These are phyloP conservation scores for Artemisia tridentata DNA, from an alignment of 129 eudicot species.

Conservation along the genomic window DNA sequence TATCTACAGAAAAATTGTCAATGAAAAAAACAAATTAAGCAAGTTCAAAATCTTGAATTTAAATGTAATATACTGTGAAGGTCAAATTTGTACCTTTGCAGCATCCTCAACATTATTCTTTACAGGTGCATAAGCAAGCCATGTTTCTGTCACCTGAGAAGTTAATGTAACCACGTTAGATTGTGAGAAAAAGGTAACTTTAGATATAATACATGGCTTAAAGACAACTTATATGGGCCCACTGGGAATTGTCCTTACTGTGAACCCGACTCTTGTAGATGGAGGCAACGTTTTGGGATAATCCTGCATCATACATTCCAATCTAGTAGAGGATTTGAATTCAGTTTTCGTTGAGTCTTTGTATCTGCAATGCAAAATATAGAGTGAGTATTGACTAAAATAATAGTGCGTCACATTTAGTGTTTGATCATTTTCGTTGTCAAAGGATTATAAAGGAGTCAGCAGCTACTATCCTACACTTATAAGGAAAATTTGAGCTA, in stretches of 20 bases:
- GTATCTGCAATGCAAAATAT: slow-evolving; percentile 49
- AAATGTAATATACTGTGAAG: no score
- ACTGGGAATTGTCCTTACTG: slow-evolving; percentile 45
- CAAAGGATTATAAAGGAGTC: no score
- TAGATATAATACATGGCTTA: no score
- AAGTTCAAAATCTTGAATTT: no score
- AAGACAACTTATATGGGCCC: not conserved
- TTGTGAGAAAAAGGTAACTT: not conserved
- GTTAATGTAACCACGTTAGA: not conserved
- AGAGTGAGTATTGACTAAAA: no score
- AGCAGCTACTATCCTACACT: no score
- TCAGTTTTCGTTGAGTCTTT: slow-evolving; percentile 79
- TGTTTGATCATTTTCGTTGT: no score
- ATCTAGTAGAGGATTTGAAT: slow-evolving; percentile 93
- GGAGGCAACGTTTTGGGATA: slow-evolving; percentile 93
- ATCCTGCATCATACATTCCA: slow-evolving; percentile 99
- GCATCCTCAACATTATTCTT: slow-evolving; percentile 98
- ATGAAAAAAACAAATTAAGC: no score
- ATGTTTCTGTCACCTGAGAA: slow-evolving; percentile 71
- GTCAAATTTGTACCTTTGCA: slow-evolving; percentile 49
- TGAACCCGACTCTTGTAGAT: slow-evolving; percentile 91
- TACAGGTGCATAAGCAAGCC: slow-evolving; percentile 99
- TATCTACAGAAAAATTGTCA: slow-evolving; percentile 6
- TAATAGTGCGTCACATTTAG: no score
- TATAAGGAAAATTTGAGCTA: no score